Evolutionary conservation across 176 grass and related monocot species (phyloP).

Genomic region (Alloteropsis semialata): DNA sequence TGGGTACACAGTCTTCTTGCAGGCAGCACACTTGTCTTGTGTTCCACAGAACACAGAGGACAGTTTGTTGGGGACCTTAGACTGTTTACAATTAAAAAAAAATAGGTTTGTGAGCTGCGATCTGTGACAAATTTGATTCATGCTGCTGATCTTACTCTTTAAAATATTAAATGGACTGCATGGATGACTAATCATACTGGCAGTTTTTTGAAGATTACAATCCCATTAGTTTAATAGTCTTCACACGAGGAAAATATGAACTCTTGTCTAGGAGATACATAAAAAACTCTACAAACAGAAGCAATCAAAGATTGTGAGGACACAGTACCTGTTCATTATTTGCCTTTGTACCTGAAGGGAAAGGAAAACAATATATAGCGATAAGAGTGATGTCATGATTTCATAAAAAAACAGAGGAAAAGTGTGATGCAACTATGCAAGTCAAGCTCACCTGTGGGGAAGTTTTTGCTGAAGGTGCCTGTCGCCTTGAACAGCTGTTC

Average conservation of each 20-base stretch:
- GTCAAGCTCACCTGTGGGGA: conserved; percentile 43
- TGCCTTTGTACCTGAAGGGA: conserved; percentile 48
- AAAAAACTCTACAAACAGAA: neutral
- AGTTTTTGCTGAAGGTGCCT: conserved; percentile 64
- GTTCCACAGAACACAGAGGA: conserved; percentile 59
- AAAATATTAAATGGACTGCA: conserved; percentile 19
- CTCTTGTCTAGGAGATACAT: neutral
- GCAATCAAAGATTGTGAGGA: conserved; percentile 12
- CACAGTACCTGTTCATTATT: conserved; percentile 51
- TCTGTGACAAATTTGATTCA: neutral
- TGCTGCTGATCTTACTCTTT: neutral
- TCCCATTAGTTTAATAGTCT: neutral
- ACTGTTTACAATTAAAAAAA: conserved; percentile 26
- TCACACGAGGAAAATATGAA: conserved; percentile 16
- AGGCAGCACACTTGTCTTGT: conserved; percentile 58
- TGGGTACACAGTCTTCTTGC: conserved; percentile 64
- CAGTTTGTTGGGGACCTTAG: conserved; percentile 58
- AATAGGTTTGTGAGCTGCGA: conserved; percentile 8
- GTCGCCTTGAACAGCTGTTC: conserved; percentile 77
- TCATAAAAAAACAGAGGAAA: conserved; percentile 7
- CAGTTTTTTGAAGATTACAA: neutral
- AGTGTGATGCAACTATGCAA: neutral
- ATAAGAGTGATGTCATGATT: conserved; percentile 23
- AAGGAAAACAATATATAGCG: conserved; percentile 18
- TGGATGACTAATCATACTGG: neutral